phyloP scores from a whole-genome alignment of 208 protist species.

The Herpetomonas muscarum region DNA sequence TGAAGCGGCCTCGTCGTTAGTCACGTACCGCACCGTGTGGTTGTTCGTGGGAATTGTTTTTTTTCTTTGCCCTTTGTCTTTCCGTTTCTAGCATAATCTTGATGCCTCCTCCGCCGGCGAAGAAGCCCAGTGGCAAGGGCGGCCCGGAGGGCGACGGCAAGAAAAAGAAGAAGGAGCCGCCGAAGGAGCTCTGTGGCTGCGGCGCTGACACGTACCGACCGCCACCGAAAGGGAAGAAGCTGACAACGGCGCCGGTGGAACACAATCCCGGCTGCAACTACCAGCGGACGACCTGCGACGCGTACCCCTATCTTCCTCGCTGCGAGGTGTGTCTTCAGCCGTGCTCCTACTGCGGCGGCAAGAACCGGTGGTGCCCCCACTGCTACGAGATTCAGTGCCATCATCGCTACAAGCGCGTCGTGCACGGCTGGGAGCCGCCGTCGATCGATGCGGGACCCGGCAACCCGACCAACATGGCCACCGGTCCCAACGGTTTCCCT shows the following conservation, averaged over 20 bases:
- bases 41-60: too few relatives aligned
- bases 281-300: slow-evolving; percentile 77
- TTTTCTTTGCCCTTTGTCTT: too few relatives aligned
- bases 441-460: slow-evolving; percentile 6
- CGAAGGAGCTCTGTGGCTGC: slow-evolving; percentile 78
- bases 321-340: slow-evolving; percentile 68
- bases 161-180: slow-evolving; percentile 66
- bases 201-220: slow-evolving; percentile 79
- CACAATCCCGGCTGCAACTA: slow-evolving; percentile 70
- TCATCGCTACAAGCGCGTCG: slow-evolving; percentile 69
- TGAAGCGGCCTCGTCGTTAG: too few relatives aligned
- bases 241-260: slow-evolving; percentile 35
- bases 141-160: slow-evolving; percentile 30
- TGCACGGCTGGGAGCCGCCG: slow-evolving; percentile 45
- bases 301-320: slow-evolving; percentile 72
- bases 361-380: slow-evolving; percentile 81
- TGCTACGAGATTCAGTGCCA: slow-evolving; percentile 82
- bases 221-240: slow-evolving; percentile 79
- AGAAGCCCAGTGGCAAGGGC: background rate
- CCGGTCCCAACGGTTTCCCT: background rate
- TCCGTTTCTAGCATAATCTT: background rate
- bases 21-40: too few relatives aligned
- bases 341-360: slow-evolving; percentile 69
- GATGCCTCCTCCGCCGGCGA: slow-evolving; percentile 10
- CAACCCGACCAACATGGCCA: slow-evolving; percentile 1